Percentiles rank a stretch among this genome's conserved stretches.
These are phyloP conservation scores for Penicillium canescens DNA, from an alignment of 495 filamentous ascomycete species.

Conservation along the genomic window DNA sequence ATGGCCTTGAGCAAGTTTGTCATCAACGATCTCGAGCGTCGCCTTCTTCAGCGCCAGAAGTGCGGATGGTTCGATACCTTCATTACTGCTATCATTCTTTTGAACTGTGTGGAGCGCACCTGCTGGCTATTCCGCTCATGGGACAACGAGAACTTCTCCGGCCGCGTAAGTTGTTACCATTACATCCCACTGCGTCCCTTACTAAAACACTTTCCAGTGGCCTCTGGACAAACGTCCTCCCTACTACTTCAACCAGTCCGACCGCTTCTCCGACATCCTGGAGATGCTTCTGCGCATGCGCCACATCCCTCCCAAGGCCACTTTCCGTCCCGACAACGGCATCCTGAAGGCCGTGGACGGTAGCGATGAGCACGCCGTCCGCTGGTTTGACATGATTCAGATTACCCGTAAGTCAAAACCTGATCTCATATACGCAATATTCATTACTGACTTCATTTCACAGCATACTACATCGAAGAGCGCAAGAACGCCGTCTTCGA, in stretches of 20 bases:
- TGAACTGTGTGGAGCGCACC: constrained; percentile 82
- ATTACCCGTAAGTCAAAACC: constrained; percentile 54
- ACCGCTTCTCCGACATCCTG: constrained; percentile 69
- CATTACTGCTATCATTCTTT: constrained; percentile 68
- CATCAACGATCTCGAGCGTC: constrained; percentile 73
- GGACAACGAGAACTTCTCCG: constrained; percentile 58
- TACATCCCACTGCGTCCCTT: neutral
- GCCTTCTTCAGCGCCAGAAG: constrained; percentile 71
- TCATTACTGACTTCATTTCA: constrained; percentile 1
- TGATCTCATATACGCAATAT: neutral
- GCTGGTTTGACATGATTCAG: constrained; percentile 63
- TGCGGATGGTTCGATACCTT: constrained; percentile 73
- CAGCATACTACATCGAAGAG: constrained; percentile 46
- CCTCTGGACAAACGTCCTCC: constrained; percentile 68
- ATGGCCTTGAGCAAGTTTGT: constrained; percentile 63
- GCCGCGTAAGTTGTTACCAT: constrained; percentile 30
- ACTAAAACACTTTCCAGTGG: constrained; percentile 47
- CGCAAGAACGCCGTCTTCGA: constrained; percentile 55
- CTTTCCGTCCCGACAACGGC: constrained; percentile 49
- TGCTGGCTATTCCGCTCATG: constrained; percentile 78
- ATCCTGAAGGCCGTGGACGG: constrained; percentile 54
- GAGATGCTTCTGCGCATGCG: constrained; percentile 76
- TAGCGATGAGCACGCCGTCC: constrained; percentile 48
- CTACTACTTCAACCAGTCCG: constrained; percentile 68
- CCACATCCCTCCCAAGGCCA: constrained; percentile 64